Conservation (phyloP, 352 stramenopile species). For the Globisporangium acanthophoron region DNA sequence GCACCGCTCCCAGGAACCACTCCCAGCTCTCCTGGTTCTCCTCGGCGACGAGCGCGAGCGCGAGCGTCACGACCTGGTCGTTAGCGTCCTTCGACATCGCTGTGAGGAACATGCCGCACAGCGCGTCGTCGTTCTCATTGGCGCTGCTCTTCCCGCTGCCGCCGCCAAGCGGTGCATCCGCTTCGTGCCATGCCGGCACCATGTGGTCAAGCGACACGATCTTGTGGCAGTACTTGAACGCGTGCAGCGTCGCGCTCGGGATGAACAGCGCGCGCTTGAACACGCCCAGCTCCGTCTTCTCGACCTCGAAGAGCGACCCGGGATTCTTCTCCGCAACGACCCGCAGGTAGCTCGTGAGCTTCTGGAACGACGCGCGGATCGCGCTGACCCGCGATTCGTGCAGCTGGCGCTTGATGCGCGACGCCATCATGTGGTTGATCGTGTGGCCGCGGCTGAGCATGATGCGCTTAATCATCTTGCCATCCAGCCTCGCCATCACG, state of each 20-base stretch:
- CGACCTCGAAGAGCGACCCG: conserved; percentile 45
- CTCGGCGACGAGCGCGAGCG: conserved; percentile 55
- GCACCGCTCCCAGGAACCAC: conserved; percentile 59
- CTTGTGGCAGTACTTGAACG: conserved; percentile 53
- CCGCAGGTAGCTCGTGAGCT: conserved; percentile 54
- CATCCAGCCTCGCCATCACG: conserved; percentile 65
- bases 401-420: conserved; percentile 69
- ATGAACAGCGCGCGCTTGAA: conserved; percentile 70
- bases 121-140: conserved; percentile 58
- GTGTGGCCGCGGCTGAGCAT: conserved; percentile 61
- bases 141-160: conserved; percentile 28
- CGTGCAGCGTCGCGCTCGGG: conserved; percentile 39
- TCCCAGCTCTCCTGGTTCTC: conserved; percentile 71
- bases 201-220: conserved; percentile 61
- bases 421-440: conserved; percentile 84
- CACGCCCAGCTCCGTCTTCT: conserved; percentile 36
- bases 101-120: conserved; percentile 73
- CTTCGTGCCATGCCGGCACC: conserved; percentile 28
- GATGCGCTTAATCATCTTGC: conserved; percentile 68
- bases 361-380: conserved; percentile 64
- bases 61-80: conserved; percentile 59
- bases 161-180: conserved; percentile 20
- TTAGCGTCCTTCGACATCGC: conserved; percentile 73
- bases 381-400: conserved; percentile 50
- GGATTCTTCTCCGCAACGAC: conserved; percentile 65